Evolutionary conservation across 2,329 filamentous ascomycete species (phyloP), one percentile per base, ranked within the genome.

Genomic region (Pseudogymnoascus sp.): DNA sequence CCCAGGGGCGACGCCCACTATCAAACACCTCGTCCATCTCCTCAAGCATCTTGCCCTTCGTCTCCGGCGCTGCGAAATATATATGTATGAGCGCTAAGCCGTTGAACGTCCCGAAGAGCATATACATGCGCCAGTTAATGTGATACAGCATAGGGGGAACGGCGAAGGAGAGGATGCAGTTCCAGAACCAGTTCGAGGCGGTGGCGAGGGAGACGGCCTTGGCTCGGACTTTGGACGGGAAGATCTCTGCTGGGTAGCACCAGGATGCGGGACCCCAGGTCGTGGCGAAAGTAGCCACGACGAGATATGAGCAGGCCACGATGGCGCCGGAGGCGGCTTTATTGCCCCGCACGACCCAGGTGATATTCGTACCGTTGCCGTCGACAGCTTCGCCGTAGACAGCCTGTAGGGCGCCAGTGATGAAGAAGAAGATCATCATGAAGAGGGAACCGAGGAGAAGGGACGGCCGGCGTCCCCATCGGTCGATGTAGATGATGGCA

Each of bases 11-110:
- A 1, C 79, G 72, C 0, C 82, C 83, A 6, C 81, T 80, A 68
- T 84, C 80, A 73, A 93, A 93, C 67, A 92, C 86, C 13, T 84
- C 84, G 68, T 90, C 88, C 74, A 92, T 87, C 72, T 93, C 89
- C 72, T 93, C 90, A 1, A 93, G 83, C 0, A 88, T 89, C 75
- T 86, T 90, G 11, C 88, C 88, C 41, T 85, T 84, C 0, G 89
- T 92, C 75, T 91, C 81, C 0, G 87, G 88, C 69, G 85, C 85
- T 14, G 81, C 74, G 67, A 92, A 79, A 73, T 84, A 84, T 71
- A 90, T 85, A 73, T 92, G 88, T 62, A 92, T 73, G 43, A 86
- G 85, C 70, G 89, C 89, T 5, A 80, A 79, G 1, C 81, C 81
- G 72, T 89, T 90, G 79, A 92, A 91, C 14, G 85, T 81, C 11